Percentiles rank a stretch among this genome's conserved stretches.
These are phyloP conservation scores for Corymbia calophylla DNA, from an alignment of 441 rosid genomes.

Conservation along the genomic window DNA sequence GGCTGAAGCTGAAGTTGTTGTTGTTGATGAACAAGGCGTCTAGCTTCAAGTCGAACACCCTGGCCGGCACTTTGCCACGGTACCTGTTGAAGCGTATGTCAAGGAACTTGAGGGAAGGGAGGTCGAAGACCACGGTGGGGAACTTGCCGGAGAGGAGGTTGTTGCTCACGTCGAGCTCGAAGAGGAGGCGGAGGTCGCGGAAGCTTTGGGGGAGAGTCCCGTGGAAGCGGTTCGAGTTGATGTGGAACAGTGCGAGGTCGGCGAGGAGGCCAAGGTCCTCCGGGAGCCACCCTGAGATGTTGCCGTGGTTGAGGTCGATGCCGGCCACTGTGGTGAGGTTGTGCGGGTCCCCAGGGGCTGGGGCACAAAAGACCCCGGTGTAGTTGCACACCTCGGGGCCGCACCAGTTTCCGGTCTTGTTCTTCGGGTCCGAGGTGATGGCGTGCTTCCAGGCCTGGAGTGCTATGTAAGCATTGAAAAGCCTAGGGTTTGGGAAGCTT, in stretches of 20 bases:
- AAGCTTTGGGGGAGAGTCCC: conserved; percentile 57
- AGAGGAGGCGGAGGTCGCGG: conserved; percentile 34
- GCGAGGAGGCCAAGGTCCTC: conserved; percentile 65
- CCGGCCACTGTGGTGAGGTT: conserved; percentile 58
- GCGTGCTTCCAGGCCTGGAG: conserved; percentile 71
- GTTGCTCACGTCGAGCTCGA: conserved; percentile 76
- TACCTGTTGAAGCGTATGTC: conserved; percentile 66
- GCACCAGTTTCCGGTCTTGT: conserved; percentile 57
- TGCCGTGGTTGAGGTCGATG: conserved; percentile 68
- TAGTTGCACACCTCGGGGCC: conserved; percentile 82
- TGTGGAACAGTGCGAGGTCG: conserved; percentile 72
- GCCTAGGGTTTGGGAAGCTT: conserved; percentile 43
- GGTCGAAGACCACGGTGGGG: conserved; percentile 48
- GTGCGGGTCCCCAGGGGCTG: conserved; percentile 44
- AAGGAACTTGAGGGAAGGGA: conserved; percentile 64
- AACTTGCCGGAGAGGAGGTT: conserved; percentile 56
- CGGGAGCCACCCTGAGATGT: conserved; percentile 63
- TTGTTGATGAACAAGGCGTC: conserved; percentile 81
- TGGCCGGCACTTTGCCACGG: conserved; percentile 42
- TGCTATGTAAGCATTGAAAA: conserved; percentile 53
- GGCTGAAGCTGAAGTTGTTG: conserved; percentile 51
- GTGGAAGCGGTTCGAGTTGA: conserved; percentile 57
- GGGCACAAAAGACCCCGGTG: conserved; percentile 69
- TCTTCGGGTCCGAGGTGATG: conserved; percentile 60
- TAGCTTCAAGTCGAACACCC: conserved; percentile 55